A percentile compares a stretch with the other conserved stretches of the same genome.
These are phyloP conservation scores for Zasmidium cellare DNA, from an alignment of 2,329 filamentous ascomycete genomes.

Conservation along the genomic window DNA sequence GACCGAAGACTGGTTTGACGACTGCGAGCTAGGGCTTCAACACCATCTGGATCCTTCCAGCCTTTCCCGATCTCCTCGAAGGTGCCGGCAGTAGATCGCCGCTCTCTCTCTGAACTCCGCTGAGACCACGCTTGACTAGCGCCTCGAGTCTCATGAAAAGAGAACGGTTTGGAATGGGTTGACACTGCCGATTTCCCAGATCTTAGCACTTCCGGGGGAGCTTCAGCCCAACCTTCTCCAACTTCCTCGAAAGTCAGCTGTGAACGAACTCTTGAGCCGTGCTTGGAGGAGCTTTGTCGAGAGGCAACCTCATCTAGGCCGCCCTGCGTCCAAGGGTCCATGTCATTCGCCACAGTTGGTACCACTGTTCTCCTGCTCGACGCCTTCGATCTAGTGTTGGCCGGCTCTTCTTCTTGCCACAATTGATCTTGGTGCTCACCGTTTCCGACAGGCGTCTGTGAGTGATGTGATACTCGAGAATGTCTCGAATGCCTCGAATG, in stretches of 20 bases:
- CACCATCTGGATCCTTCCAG: not conserved
- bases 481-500: too few species aligned
- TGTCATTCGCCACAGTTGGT: too few species aligned
- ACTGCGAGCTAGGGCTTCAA: not conserved
- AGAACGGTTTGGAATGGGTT: not conserved
- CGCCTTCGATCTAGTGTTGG: not conserved
- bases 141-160: not conserved
- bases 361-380: too few species aligned
- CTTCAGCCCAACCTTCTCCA: not conserved
- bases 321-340: not conserved
- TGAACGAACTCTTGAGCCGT: not conserved
- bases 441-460: too few species aligned
- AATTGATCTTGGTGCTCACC: too few species aligned
- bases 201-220: not conserved
- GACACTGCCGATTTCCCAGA: not conserved
- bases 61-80: not conserved
- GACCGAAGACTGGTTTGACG: not conserved
- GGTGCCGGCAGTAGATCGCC: not conserved
- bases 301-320: not conserved
- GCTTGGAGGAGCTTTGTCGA: not conserved
- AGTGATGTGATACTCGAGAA: too few species aligned
- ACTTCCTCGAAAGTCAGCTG: not conserved
- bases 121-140: not conserved
- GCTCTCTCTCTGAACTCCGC: not conserved
- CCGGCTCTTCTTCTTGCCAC: not conserved